Conservation (phyloP, 1,284 basidiomycete genomes). For the Pyrrhoderma noxium region DNA sequence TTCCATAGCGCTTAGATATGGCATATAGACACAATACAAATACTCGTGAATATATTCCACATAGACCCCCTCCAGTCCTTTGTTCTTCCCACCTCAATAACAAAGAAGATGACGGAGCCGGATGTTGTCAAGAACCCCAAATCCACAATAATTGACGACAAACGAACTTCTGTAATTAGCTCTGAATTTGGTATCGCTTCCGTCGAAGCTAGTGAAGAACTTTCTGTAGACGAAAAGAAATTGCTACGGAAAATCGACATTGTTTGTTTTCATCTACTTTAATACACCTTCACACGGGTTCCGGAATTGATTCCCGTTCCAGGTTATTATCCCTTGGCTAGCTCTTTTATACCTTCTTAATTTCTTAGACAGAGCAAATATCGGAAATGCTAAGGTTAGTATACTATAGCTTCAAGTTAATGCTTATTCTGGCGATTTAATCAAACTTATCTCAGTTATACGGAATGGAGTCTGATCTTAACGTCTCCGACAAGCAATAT, state of each 20-base stretch:
- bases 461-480: conserved; percentile 38
- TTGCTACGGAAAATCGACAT: conserved; percentile 46
- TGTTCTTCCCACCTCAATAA: background rate
- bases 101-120: background rate
- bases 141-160: background rate
- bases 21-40: no score
- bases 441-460: conserved; percentile 34
- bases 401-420: conserved; percentile 15
- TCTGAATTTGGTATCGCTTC: no score
- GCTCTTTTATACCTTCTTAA: conserved; percentile 56
- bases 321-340: conserved; percentile 45
- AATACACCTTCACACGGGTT: no score
- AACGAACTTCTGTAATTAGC: background rate
- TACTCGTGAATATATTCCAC: no score
- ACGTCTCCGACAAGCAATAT: conserved; percentile 45
- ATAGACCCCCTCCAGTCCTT: background rate
- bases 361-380: conserved; percentile 55
- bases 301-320: no score
- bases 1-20: no score
- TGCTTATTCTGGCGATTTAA: conserved; percentile 18
- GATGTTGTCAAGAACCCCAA: background rate
- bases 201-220: no score
- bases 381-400: conserved; percentile 51
- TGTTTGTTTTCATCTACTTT: background rate
- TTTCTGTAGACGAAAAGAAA: conserved; percentile 35